Percentiles rank a stretch among this genome's conserved stretches.
These are phyloP conservation scores for Aleurites moluccanus DNA, from an alignment of 441 rosid species.

Conservation along the genomic window DNA sequence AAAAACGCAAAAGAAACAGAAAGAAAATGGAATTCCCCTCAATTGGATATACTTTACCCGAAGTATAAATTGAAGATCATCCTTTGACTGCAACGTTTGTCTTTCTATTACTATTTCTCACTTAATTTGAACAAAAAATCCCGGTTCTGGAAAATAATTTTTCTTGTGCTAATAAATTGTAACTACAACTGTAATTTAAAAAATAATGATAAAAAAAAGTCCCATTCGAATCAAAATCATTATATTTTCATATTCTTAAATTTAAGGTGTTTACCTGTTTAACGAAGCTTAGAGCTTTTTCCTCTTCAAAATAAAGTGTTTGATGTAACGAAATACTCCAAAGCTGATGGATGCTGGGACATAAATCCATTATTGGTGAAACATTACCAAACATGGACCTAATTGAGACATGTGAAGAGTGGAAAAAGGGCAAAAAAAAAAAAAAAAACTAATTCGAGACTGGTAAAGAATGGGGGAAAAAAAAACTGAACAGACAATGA, in stretches of 20 bases:
- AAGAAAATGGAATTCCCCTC: slow-evolving; percentile 25
- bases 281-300: background rate
- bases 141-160: background rate
- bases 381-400: background rate
- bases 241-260: background rate
- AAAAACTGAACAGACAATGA: background rate
- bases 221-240: background rate
- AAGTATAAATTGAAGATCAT: slow-evolving; percentile 39
- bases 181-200: background rate
- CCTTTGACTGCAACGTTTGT: slow-evolving; percentile 40
- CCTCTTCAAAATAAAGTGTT: background rate
- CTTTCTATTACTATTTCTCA: background rate
- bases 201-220: background rate
- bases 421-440: no score
- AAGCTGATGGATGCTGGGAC: slow-evolving; percentile 1
- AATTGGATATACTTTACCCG: slow-evolving; percentile 35
- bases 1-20: slow-evolving; percentile 38
- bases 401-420: background rate
- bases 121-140: slow-evolving; percentile 8
- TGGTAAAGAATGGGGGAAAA: background rate
- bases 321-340: background rate
- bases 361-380: slow-evolving; percentile 11
- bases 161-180: background rate
- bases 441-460: background rate
- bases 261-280: background rate